Evolutionary conservation across 2,329 filamentous ascomycete species (phyloP), one percentile per base, ranked within the genome.

Genomic region (Aspergillus caelatus): DNA sequence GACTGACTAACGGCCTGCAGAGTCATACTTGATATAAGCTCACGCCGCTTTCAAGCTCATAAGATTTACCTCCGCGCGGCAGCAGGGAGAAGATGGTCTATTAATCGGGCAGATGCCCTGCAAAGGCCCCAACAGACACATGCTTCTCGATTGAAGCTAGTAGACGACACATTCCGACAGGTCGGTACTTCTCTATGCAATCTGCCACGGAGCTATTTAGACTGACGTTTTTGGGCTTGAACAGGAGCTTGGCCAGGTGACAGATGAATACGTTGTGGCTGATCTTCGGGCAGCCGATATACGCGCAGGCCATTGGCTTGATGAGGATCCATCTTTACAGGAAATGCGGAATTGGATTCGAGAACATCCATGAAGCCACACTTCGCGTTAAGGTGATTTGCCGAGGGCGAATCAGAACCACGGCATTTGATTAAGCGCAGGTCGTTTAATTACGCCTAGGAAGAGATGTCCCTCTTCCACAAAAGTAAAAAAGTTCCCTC

Each of bases 21-120:
- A 56, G 84, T 89, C 54, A 86, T 89, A 59, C 77, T 84, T 55
- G 87, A 89, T 71, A 84, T 86, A 45, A 83, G 84, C 56, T 81
- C 86, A 41, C 83, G 87, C 55, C 84, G 87, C 4, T 88, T 89
- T 75, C 83, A 84, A 71, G 87, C 86, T 54, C 86, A 89, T 72
- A 84, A 84, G 67, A 83, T 86, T 59, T 89, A 88, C 68, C 80
- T 89, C 5, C 82, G 83, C 65, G 85, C 85, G 16, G 82, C 85
- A 3, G 85, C 86, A 23, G 86, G 84, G 5, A 78, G 84, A 63
- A 80, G 86, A 70, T 89, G 87, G 87, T 80, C 85, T 66, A 84
- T 86, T 65, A 76, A 82, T 41, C 81, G 87, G 32, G 75, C 80
- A 36, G 79, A 81, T 60, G 75, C 86, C 21, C 72, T 88, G 34